Evolutionary conservation across 176 grass and related monocot species (phyloP).

Genomic region (Sorghum bicolor): DNA sequence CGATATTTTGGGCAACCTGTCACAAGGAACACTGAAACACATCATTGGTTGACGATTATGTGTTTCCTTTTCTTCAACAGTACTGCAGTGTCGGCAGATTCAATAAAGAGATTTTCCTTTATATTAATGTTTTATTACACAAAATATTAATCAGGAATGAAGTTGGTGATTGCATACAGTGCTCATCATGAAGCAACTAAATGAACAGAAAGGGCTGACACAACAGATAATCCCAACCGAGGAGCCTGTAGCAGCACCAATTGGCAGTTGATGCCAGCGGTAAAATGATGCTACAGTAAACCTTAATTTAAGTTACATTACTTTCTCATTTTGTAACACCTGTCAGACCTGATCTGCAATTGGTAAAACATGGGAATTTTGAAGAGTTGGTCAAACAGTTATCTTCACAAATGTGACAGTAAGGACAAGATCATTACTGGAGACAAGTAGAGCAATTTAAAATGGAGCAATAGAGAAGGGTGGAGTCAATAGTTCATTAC

Average conservation of each 20-base stretch:
- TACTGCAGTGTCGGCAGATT: conserved; percentile 17
- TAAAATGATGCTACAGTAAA: not conserved
- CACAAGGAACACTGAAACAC: not conserved
- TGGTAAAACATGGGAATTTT: not conserved
- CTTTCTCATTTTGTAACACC: not conserved
- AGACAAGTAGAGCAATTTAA: conserved; percentile 15
- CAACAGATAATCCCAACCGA: not conserved
- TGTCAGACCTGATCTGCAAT: not conserved
- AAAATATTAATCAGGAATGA: not conserved
- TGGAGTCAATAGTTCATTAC: conserved; percentile 13
- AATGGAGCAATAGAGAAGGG: not conserved
- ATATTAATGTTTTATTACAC: not conserved
- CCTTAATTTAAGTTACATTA: not conserved
- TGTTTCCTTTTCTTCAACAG: conserved; percentile 12
- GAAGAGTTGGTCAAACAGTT: conserved; percentile 10
- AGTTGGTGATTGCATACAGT: conserved; percentile 8
- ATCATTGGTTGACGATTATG: not conserved
- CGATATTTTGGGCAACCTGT: conserved; percentile 2
- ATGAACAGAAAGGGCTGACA: not conserved
- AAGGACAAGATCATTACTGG: not conserved
- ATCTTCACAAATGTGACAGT: not conserved
- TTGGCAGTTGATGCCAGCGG: not conserved
- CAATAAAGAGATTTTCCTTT: not conserved
- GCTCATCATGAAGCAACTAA: conserved; percentile 11
- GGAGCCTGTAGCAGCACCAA: not conserved